Conservation (phyloP, 331 rosid genomes). For the Dryas integrifolia region DNA sequence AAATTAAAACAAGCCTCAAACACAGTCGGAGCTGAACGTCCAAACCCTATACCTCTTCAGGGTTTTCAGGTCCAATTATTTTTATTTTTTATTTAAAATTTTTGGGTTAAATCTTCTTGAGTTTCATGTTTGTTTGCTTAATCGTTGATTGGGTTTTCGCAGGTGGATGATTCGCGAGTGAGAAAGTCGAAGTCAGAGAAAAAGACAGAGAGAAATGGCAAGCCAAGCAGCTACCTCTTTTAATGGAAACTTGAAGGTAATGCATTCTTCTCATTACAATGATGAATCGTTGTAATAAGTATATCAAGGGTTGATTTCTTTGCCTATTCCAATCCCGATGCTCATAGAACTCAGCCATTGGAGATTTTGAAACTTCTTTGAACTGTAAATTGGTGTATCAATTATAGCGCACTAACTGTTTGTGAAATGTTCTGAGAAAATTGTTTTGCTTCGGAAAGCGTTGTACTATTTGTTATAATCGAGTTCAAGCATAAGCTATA, state of each 20-base stretch:
- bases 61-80: slow-evolving; percentile 6
- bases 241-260: slow-evolving; percentile 72
- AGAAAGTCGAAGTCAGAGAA: slow-evolving; percentile 6
- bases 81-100: no score
- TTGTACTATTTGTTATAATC: no score
- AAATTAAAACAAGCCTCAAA: background rate
- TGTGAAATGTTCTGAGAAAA: slow-evolving; percentile 31
- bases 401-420: slow-evolving; percentile 30
- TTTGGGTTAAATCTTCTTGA: background rate
- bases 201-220: slow-evolving; percentile 47
- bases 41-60: slow-evolving; percentile 8
- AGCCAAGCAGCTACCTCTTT: slow-evolving; percentile 52
- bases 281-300: background rate
- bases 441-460: no score
- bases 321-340: background rate
- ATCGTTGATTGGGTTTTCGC: background rate
- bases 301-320: background rate
- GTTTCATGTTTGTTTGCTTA: background rate
- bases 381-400: background rate
- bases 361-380: background rate
- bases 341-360: background rate
- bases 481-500: background rate
- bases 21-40: background rate
- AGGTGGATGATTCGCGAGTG: slow-evolving; percentile 3
- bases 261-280: background rate